Evolutionary conservation across 257 asterid genomes (phyloP).

Genomic region (Prunella vulgaris): DNA sequence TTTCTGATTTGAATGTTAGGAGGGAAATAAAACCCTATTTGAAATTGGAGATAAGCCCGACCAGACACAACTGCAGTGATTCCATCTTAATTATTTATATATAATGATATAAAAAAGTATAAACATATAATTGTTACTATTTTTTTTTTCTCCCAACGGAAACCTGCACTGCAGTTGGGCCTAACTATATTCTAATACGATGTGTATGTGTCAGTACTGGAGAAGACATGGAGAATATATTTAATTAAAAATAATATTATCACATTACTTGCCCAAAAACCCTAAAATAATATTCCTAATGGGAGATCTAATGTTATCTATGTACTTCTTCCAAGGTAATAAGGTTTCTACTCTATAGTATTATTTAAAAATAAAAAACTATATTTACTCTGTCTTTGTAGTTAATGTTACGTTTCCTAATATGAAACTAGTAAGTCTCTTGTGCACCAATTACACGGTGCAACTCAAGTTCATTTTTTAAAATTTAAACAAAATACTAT

Average conservation of each 20-base stretch:
- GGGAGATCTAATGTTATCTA: conserved; percentile 1
- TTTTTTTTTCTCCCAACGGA: conserved; percentile 2
- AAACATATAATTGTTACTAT: neutral
- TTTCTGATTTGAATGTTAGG: conserved; percentile 23
- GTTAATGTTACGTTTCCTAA: no score
- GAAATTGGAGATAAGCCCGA: conserved; percentile 23
- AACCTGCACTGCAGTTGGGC: conserved; percentile 17
- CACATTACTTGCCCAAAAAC: neutral
- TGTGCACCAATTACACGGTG: no score
- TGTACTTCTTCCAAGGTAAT: neutral
- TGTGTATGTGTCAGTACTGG: conserved; percentile 22
- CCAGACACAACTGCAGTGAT: conserved; percentile 27
- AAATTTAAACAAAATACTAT: no score
- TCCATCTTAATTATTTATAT: neutral
- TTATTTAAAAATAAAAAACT: no score
- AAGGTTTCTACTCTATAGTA: no score
- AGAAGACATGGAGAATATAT: neutral
- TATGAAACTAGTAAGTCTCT: no score
- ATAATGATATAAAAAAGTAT: no score
- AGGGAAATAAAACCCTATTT: conserved; percentile 24
- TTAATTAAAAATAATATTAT: conserved; percentile 13
- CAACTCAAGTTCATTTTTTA: no score
- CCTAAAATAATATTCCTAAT: neutral
- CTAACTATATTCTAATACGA: conserved; percentile 6
- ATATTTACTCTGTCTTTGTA: no score